These are phyloP conservation scores for Venturia oleaginea DNA, from an alignment of 2,329 filamentous ascomycete species.

Conservation along the genomic window DNA sequence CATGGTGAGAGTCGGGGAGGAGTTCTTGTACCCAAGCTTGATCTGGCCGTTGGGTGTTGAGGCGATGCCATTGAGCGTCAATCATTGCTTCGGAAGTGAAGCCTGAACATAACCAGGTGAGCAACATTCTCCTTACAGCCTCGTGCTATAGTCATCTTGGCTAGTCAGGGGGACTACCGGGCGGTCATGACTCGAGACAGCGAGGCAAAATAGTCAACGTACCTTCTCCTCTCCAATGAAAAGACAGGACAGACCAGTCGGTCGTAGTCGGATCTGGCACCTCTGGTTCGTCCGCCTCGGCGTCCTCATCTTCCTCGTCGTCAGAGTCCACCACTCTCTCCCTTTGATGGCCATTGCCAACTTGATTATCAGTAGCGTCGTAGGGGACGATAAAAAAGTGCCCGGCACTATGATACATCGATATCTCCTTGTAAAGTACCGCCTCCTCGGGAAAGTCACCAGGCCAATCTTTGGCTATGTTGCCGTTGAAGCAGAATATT, in stretches of 20 bases:
- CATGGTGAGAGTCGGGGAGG: constrained; percentile 9
- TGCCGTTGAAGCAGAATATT: constrained; percentile 10
- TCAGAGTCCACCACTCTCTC: neutral
- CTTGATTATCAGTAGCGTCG: constrained; percentile 3
- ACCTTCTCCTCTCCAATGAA: constrained; percentile 8
- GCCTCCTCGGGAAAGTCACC: neutral
- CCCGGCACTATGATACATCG: constrained; percentile 10
- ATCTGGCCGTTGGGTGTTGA: constrained; percentile 11
- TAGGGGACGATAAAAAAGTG: constrained; percentile 12
- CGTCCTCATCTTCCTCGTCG: constrained; percentile 9
- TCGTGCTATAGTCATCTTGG: neutral
- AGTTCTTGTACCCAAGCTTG: constrained; percentile 13
- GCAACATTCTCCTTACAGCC: neutral
- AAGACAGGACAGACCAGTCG: constrained; percentile 9
- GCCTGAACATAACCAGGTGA: neutral
- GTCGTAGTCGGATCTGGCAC: neutral
- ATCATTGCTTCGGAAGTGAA: constrained; percentile 11
- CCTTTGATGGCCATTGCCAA: constrained; percentile 11
- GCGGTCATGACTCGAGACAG: neutral
- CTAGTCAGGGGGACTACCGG: neutral
- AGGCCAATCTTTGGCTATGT: neutral
- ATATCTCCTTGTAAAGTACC: constrained; percentile 3
- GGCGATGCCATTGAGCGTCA: neutral
- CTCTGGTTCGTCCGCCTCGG: constrained; percentile 1
- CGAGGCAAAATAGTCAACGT: neutral